Evolutionary conservation across 2,329 filamentous ascomycete species (phyloP), one percentile per base, ranked within the genome.

Genomic region (Fusarium clavum): DNA sequence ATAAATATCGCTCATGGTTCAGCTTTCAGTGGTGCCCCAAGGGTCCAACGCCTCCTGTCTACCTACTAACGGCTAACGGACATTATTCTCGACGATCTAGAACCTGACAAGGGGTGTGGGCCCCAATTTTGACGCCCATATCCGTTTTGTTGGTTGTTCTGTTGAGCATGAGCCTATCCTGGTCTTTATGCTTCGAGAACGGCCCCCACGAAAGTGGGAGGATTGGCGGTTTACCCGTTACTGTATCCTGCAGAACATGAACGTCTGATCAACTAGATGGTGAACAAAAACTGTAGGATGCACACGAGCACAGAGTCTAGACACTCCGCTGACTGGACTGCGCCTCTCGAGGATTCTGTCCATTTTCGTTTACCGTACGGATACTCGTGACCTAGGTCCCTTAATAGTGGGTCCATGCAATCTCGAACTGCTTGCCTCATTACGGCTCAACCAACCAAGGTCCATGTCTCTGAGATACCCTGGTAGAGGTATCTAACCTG

Each of bases 321-420:
- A 25, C 20, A n/a, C 20, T 38, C 8, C 22, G 22, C 16, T 53
- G 22, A 54, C 47, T 61, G 48, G 49, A 14, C 57, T 64, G 57
- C 30, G 57, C 40, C 61, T 25, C 44, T 45, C 7, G 32, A 18
- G 13, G 29, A 53, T 53, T 47, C 45, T 47, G 25, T n/a, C 61
- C 62, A 60, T 66, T 67, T 67, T 67, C 64, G 64, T 67, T 67
- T 67, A 67, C 64, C 63, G 63, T 67, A 67, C 54, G 62, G 34
- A 38, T 38, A 38, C 34, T 57, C 49, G 62, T 22, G 44, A 27
- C n/a, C 3, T 24, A 40, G 49, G 25, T 16, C 45, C 45, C 52
- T 29, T 49, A 14, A 14, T 6, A 16, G 56, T 67, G 62, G 64
- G 49, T 48, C 14, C n/a, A 20, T 49, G 56, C 29, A 67, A 66